A percentile compares a stretch with the other conserved stretches of the same genome.
These are phyloP conservation scores for Vitis labrusca DNA, from an alignment of 164 flowering plant species.

Conservation along the genomic window DNA sequence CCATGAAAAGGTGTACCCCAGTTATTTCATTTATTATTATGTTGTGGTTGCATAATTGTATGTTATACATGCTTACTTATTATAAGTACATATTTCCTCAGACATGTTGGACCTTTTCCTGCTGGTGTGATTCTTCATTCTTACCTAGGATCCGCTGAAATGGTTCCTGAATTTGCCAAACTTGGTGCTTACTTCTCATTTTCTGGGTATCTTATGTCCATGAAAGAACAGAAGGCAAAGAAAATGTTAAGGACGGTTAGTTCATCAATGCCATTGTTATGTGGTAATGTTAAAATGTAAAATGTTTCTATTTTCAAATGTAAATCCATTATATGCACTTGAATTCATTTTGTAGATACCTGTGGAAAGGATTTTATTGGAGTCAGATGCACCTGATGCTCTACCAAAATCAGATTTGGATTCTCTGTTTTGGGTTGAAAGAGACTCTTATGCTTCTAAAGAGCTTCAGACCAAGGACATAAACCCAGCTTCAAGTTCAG, in stretches of 20 bases:
- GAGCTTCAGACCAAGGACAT: slow-evolving; percentile 26
- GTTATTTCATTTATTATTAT: not conserved
- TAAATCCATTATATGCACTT: not conserved
- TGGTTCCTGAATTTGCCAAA: slow-evolving; percentile 81
- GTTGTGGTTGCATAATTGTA: not conserved
- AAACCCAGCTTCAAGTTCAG: slow-evolving; percentile 19
- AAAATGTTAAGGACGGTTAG: slow-evolving; percentile 70
- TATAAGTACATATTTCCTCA: slow-evolving; percentile 15
- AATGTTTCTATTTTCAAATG: not conserved
- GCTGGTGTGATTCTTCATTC: slow-evolving; percentile 90
- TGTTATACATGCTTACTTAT: not conserved
- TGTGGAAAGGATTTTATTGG: slow-evolving; percentile 66
- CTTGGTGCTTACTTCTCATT: slow-evolving; percentile 98
- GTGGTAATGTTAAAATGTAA: not conserved
- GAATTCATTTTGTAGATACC: slow-evolving; percentile 52
- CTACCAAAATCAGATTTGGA: slow-evolving; percentile 49
- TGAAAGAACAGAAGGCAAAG: slow-evolving; percentile 82
- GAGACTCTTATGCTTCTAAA: slow-evolving; percentile 38
- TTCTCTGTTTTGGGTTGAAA: slow-evolving; percentile 50
- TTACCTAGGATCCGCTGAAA: slow-evolving; percentile 92
- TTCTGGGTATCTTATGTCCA: slow-evolving; percentile 77
- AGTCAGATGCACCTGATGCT: slow-evolving; percentile 98
- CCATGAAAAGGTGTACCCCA: no score
- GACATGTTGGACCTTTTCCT: slow-evolving; percentile 82
- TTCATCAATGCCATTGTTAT: slow-evolving; percentile 6